Conservation (phyloP, 441 rosid species). For the Adansonia madagascariensis region DNA sequence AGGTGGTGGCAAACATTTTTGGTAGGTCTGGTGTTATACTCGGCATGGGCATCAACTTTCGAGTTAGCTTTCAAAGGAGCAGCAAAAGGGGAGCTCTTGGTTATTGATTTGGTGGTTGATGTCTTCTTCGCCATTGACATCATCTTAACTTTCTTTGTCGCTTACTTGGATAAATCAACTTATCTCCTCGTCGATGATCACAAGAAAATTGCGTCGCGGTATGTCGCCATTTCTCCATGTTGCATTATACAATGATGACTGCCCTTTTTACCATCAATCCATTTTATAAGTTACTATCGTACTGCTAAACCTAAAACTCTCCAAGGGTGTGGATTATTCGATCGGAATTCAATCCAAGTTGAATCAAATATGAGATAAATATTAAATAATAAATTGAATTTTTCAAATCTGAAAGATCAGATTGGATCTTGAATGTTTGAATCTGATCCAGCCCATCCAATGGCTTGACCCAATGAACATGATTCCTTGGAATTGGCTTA, state of each 20-base stretch:
- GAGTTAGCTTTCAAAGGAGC: conserved; percentile 74
- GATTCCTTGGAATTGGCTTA: too few relatives aligned
- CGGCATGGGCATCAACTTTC: conserved; percentile 88
- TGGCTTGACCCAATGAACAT: too few relatives aligned
- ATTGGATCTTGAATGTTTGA: too few relatives aligned
- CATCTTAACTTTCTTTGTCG: conserved; percentile 82
- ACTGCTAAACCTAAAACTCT: too few relatives aligned
- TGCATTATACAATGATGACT: not conserved
- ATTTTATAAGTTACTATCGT: too few relatives aligned
- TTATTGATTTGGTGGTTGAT: conserved; percentile 75
- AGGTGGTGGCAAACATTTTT: conserved; percentile 84
- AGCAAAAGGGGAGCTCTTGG: conserved; percentile 49
- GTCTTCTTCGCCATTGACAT: conserved; percentile 78
- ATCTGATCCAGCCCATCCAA: too few relatives aligned
- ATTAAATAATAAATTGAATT: too few relatives aligned
- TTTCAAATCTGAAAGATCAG: too few relatives aligned
- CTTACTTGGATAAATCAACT: conserved; percentile 75
- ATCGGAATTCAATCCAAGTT: too few relatives aligned
- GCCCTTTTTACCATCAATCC: not conserved
- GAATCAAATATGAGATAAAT: too few relatives aligned
- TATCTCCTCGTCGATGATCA: conserved; percentile 80
- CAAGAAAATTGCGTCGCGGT: conserved; percentile 70
- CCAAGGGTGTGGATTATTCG: too few relatives aligned
- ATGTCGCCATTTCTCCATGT: not conserved
- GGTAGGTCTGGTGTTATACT: conserved; percentile 71